phyloP scores from a whole-genome alignment of 257 asterid species.

The Ophiorrhiza pumila region DNA sequence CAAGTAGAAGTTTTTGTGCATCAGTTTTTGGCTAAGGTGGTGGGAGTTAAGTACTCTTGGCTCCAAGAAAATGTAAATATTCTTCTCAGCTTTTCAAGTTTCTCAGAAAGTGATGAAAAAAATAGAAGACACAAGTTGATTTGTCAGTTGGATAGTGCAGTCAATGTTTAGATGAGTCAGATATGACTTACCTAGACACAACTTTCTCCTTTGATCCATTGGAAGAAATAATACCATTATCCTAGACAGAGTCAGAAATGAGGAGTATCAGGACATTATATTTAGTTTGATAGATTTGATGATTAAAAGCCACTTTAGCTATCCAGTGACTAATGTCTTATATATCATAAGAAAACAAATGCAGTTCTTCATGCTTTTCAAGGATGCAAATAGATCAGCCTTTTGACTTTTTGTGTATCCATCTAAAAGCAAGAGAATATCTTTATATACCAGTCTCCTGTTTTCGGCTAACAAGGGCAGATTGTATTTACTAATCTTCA shows the following conservation, averaged over 20 bases:
- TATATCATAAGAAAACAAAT: not conserved
- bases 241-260: conserved; percentile 31
- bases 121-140: not conserved
- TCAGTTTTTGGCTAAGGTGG: not conserved
- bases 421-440: conserved; percentile 2
- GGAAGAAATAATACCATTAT: conserved; percentile 21
- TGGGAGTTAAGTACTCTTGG: not conserved
- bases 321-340: not conserved
- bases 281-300: not conserved
- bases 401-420: not conserved
- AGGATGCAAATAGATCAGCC: not conserved
- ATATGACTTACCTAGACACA: conserved; percentile 37
- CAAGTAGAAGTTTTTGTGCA: not conserved
- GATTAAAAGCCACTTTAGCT: not conserved
- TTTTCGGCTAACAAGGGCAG: conserved; percentile 53
- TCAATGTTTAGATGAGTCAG: not conserved
- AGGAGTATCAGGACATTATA: not conserved
- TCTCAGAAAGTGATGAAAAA: not conserved
- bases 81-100: not conserved
- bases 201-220: conserved; percentile 47
- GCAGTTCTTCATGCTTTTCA: not conserved
- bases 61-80: not conserved
- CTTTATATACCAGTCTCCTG: conserved; percentile 40
- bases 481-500: conserved; percentile 70
- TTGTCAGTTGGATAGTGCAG: not conserved